Percentiles rank a stretch among this genome's conserved stretches.
Evolutionary conservation across 345 rosid genomes (phyloP).

Genomic region (Populus deltoides): DNA sequence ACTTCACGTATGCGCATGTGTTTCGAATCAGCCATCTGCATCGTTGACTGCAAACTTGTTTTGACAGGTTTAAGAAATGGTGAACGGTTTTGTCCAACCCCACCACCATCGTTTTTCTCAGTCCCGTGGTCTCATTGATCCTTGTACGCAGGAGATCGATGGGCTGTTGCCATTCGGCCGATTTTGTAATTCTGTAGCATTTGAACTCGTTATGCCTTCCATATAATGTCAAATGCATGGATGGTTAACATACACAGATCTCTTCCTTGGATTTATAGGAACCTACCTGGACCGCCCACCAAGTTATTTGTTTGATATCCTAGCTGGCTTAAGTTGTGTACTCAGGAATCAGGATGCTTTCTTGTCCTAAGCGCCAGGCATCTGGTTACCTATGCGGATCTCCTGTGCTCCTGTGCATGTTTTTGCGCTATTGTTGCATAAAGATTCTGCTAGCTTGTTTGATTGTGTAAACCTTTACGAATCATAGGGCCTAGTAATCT

Average conservation of each 20-base stretch:
- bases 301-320: not conserved
- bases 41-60: not conserved
- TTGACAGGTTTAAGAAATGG: not conserved
- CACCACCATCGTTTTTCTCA: not conserved
- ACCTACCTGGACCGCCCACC: not conserved
- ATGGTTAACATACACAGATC: not conserved
- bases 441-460: not conserved
- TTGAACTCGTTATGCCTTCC: not conserved
- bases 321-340: too few relatives aligned
- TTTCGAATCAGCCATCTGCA: not conserved
- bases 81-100: not conserved
- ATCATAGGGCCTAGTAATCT: not conserved
- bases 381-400: too few relatives aligned
- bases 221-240: not conserved
- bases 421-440: not conserved
- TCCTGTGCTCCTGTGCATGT: too few relatives aligned
- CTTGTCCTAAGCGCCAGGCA: too few relatives aligned
- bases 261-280: not conserved
- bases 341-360: too few relatives aligned
- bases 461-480: not conserved
- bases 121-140: not conserved
- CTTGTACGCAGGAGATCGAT: not conserved
- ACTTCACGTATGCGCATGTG: not conserved
- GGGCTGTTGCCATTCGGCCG: not conserved
- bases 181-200: not conserved